Conservation (phyloP, 129 eudicot genomes). For the Flaveria robusta region DNA sequence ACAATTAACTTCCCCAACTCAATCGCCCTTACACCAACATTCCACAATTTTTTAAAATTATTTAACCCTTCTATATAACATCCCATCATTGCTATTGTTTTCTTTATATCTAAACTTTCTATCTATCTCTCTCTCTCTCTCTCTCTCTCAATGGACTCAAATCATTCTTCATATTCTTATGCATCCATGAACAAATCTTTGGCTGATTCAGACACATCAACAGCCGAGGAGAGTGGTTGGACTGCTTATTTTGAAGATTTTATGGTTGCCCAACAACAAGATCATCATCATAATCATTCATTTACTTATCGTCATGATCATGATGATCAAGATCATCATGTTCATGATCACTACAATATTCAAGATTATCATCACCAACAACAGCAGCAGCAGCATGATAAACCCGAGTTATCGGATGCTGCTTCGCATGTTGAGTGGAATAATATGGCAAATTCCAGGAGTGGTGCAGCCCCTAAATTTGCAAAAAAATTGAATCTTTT, state of each 20-base stretch:
- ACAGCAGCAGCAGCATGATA: constrained; percentile 15
- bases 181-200: constrained; percentile 34
- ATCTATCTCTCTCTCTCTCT: constrained; percentile 27
- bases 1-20: constrained; percentile 49
- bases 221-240: constrained; percentile 79
- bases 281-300: constrained; percentile 21
- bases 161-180: constrained; percentile 29
- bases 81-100: constrained; percentile 23
- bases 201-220: constrained; percentile 21
- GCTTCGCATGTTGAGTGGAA: constrained; percentile 44
- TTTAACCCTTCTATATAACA: constrained; percentile 33
- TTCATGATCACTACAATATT: not conserved
- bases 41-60: constrained; percentile 34
- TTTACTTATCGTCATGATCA: not conserved
- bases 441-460: constrained; percentile 21
- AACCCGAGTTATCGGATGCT: constrained; percentile 55
- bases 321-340: not conserved
- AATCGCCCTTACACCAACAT: constrained; percentile 54
- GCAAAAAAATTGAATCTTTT: constrained; percentile 43
- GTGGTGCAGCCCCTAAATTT: constrained; percentile 38
- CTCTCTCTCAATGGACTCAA: constrained; percentile 32
- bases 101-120: constrained; percentile 16
- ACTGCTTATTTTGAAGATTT: constrained; percentile 71
- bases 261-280: constrained; percentile 47
- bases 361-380: not conserved